Evolutionary conservation across 2,329 filamentous ascomycete species (phyloP), one percentile per base, ranked within the genome.

Genomic region (Coleophoma crateriformis): DNA sequence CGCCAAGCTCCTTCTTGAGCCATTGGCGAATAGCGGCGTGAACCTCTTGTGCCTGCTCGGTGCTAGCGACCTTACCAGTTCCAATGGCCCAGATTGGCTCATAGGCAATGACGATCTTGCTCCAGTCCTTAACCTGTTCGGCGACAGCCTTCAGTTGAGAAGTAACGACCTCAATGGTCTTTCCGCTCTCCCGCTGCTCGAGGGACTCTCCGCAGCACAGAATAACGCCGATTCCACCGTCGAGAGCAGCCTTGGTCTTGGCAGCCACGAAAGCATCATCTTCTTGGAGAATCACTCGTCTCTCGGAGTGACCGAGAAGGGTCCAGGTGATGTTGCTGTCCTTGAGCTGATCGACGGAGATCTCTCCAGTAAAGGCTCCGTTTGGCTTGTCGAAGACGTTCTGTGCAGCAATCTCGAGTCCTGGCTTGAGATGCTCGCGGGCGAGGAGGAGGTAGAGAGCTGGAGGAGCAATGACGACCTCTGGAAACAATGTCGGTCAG

Each of bases 371-470:
- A 79, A 88, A 97, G 63, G 94, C 94, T 63, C 94, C 94, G 71
- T 94, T 90, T 69, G 90, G 90, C 82, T 92, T 92, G 79, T 97
- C 88, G 74, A 83, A 97, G 71, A 97, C 90, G 74, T 99, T 99
- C 77, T 99, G 94, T 50, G 94, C 86, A 50, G 92, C 88, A 56
- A 99, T 88, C 66, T 88, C 87, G 68, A 99, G 78, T 58, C 84
- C 83, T 62, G 80, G 67, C 68, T 85, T 82, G 64, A 92, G 81
- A 66, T 84, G 78, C 69, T 94, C 85, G 64, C 89, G 89, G 66
- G 90, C 84, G 58, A 91, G 83, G 66, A 89, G 81, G 63, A 99
- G 89, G 79, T 96, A 97, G 67, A 97, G 80, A 51, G 89, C 73
- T 44, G 94, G 90, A 56, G 94, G 94, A 56, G 94, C 84, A 71